Evolutionary conservation across 1,139 yeast species (phyloP).

Genomic region (Yueomyces sp.): DNA sequence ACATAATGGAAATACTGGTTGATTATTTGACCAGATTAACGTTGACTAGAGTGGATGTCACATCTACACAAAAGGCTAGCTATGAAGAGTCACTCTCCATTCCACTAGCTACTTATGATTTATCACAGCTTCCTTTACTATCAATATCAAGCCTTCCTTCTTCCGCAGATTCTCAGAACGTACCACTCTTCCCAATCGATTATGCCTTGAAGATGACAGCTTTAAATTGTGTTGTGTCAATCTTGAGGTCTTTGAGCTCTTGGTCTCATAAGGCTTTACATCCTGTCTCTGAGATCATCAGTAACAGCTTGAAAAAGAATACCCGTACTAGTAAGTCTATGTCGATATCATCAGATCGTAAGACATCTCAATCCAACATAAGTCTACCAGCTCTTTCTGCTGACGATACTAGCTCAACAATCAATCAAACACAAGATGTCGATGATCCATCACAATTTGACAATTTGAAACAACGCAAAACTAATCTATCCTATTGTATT

Average conservation of each 20-base stretch:
- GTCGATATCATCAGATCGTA: conserved; percentile 21
- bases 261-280: conserved; percentile 78
- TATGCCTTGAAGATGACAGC: conserved; percentile 78
- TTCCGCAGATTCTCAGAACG: conserved; percentile 49
- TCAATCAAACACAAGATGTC: conserved; percentile 24
- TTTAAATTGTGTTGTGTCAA: conserved; percentile 68
- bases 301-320: background rate
- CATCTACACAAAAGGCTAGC: conserved; percentile 54
- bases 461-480: conserved; percentile 69
- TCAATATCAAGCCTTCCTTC: conserved; percentile 56
- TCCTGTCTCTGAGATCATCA: conserved; percentile 9
- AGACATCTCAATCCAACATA: conserved; percentile 30
- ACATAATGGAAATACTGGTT: conserved; percentile 70
- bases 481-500: conserved; percentile 66
- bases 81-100: conserved; percentile 49
- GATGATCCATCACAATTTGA: conserved; percentile 86
- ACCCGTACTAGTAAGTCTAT: conserved; percentile 6
- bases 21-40: conserved; percentile 70
- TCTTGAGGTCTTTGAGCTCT: conserved; percentile 64
- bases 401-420: conserved; percentile 8
- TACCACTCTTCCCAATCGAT: conserved; percentile 53
- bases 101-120: conserved; percentile 63
- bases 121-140: conserved; percentile 59
- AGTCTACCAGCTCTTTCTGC: conserved; percentile 5
- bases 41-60: conserved; percentile 56